Base-by-base conservation (phyloP, 345 rosid genomes). In the Luvunga scandens region DNA sequence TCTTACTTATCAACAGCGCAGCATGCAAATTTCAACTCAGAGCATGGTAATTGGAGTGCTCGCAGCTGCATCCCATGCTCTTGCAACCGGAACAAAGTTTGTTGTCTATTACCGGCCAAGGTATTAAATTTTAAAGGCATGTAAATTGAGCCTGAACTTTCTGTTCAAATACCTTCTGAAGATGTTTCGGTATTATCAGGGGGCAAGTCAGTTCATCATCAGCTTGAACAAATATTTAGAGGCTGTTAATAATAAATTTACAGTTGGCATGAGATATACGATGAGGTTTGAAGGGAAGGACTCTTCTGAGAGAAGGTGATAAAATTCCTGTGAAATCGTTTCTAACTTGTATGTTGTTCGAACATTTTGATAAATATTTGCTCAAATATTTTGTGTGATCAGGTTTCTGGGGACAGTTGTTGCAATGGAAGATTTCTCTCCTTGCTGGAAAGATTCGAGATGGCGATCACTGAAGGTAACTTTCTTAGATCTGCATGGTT, bases 21-120 rank as follows among this genome's bases (percentile, higher is more conserved):
- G 84, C 83, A 90, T 89, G 94, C 93, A 95, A n/a, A 92, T 96
- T 81, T 94, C 98, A 53, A 89, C 95, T 72, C 98, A 90, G 78
- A 94, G 92, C 90, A 94, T 96, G 97, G 97, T 92, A 82, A 80
- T 91, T 2, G 99, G 98, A 48, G 99, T 94, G 80, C 95, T 94
- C 81, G 97, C 97, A 67, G 90, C 97, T 68, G 99, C 98, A 72
- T 87, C 87, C 74, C 99, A 96, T 79, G 97, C 97, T 55, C 85
- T 88, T 76, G 72, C 79, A 9, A 90, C 97, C 14, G 85, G 75
- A 76, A 86, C 92, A 13, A 86, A 89, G 79, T 96, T 96, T 83
- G 89, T 89, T 19, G 97, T 96, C 63, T 94, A 86, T 82, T 96
- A 94, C 79, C 90, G 91, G 82, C 99, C 98, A 76, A 89, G 97